Evolutionary conservation across 2,329 filamentous ascomycete genomes (phyloP).

Genomic region (Fusarium sp.): DNA sequence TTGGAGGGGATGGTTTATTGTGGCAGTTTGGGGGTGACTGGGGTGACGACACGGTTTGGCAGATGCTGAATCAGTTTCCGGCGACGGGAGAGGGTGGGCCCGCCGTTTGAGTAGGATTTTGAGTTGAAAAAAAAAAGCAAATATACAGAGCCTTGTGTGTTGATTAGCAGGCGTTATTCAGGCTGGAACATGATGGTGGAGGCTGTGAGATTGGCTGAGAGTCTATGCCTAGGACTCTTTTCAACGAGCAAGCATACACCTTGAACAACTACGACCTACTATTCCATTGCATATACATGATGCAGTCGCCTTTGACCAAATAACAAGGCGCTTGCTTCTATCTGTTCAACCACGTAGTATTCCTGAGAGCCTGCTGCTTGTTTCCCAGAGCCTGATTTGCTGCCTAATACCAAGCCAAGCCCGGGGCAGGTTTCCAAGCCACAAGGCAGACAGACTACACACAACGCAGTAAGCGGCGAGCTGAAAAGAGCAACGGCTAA

Average conservation of each 20-base stretch:
- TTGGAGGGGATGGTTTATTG: constrained; percentile 25
- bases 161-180: neutral
- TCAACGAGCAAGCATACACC: neutral
- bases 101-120: constrained; percentile 1
- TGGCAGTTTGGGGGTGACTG: constrained; percentile 65
- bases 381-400: neutral
- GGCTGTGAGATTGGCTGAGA: neutral
- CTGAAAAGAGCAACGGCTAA: neutral
- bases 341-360: neutral
- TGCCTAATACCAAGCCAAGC: neutral
- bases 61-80: constrained; percentile 60
- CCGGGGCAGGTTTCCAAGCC: neutral
- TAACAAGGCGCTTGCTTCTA: neutral
- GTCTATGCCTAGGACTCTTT: neutral
- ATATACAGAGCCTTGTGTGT: neutral
- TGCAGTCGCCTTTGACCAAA: neutral
- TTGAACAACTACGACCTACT: neutral
- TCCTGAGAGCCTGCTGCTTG: neutral
- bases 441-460: neutral
- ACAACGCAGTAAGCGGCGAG: neutral
- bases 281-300: neutral
- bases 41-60: constrained; percentile 64
- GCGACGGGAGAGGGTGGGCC: constrained; percentile 35
- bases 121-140: neutral
- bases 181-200: neutral